Percentiles rank a stretch among this genome's conserved stretches.
These are phyloP conservation scores for Pleomassaria siparia DNA, from an alignment of 2,329 filamentous ascomycete genomes.

Conservation along the genomic window DNA sequence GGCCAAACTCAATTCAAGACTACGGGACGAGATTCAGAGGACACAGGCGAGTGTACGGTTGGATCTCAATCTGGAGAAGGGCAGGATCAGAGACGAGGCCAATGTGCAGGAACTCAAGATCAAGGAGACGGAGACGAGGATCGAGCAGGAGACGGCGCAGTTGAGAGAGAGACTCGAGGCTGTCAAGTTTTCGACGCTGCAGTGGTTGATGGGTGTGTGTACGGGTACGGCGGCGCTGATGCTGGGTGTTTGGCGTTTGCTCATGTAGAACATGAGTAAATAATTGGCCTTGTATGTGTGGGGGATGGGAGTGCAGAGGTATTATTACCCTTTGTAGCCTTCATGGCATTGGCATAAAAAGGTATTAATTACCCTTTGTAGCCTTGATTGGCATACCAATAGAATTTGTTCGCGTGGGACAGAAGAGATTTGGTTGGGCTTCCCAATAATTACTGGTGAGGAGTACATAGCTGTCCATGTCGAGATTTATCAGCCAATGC, in stretches of 20 bases:
- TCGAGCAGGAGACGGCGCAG: conserved; percentile 94
- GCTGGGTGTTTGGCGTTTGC: conserved; percentile 66
- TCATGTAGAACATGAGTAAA: conserved; percentile 57
- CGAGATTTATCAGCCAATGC: background rate
- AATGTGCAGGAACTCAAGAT: conserved; percentile 97
- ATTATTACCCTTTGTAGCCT: no score
- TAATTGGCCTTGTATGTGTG: background rate
- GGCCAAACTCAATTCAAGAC: conserved; percentile 83
- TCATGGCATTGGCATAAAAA: no score
- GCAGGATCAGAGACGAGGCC: conserved; percentile 91
- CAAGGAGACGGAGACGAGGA: conserved; percentile 97
- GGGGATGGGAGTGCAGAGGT: no score
- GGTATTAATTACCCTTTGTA: no score
- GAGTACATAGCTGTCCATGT: background rate
- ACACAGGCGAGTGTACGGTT: conserved; percentile 91
- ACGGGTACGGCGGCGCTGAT: conserved; percentile 67
- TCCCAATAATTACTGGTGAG: no score
- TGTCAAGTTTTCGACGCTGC: conserved; percentile 96
- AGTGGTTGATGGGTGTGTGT: conserved; percentile 88
- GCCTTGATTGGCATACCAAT: no score
- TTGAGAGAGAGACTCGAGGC: conserved; percentile 90
- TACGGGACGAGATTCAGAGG: conserved; percentile 90
- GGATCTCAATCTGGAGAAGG: conserved; percentile 95
- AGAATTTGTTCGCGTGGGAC: no score
- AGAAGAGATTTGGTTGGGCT: no score